phyloP scores from a whole-genome alignment of 2,329 filamentous ascomycete species.

The Xylariaceae sp. region DNA sequence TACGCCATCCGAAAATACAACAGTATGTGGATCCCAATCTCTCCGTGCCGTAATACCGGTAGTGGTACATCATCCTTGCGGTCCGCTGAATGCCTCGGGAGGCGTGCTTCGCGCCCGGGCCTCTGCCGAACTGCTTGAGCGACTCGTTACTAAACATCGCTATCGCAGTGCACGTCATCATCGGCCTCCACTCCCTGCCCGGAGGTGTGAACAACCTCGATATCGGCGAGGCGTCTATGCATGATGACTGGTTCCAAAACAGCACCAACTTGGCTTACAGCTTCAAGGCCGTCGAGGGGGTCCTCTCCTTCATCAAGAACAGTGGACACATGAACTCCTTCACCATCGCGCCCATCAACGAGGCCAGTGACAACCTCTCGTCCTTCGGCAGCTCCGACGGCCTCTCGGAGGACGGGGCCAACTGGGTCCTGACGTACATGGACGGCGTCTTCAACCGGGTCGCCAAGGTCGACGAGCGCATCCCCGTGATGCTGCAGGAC shows the following conservation, averaged over 20 bases:
- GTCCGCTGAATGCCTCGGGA: too few species aligned
- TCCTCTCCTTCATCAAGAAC: slow-evolving; percentile 23
- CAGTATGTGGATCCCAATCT: too few species aligned
- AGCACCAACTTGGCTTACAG: background rate
- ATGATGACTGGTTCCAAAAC: slow-evolving; percentile 24
- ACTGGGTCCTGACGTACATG: background rate
- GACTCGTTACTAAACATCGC: slow-evolving; percentile 17
- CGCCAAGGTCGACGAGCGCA: slow-evolving; percentile 10
- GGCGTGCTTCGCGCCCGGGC: too few species aligned
- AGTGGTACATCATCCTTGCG: too few species aligned
- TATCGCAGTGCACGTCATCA: slow-evolving; percentile 29
- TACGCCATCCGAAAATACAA: slow-evolving; percentile 23
- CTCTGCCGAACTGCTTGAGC: too few species aligned
- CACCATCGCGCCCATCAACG: slow-evolving; percentile 30
- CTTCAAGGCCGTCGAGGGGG: background rate
- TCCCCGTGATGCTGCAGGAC: slow-evolving; percentile 27
- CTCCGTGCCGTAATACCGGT: too few species aligned
- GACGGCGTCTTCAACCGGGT: background rate
- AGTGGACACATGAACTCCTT: slow-evolving; percentile 22
- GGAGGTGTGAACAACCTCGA: slow-evolving; percentile 20
- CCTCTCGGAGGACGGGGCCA: slow-evolving; percentile 11
- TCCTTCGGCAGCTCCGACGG: slow-evolving; percentile 25
- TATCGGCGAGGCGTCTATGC: slow-evolving; percentile 24
- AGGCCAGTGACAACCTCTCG: slow-evolving; percentile 26
- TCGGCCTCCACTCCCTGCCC: slow-evolving; percentile 23